These are phyloP conservation scores for Podospora pseudopauciseta DNA, from an alignment of 495 filamentous ascomycete species.

Conservation along the genomic window DNA sequence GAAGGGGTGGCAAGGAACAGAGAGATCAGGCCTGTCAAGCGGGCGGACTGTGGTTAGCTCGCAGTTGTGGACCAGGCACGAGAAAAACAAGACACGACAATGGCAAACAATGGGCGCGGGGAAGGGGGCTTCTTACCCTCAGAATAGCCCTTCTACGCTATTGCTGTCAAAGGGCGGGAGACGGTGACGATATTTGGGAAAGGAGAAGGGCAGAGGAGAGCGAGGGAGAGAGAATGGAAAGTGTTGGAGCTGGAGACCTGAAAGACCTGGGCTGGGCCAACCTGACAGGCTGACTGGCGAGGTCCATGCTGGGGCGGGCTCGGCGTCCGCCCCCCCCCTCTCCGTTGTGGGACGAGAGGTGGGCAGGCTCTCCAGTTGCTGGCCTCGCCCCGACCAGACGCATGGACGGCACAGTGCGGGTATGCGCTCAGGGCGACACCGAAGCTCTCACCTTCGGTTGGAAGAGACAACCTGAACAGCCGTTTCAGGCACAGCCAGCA, in stretches of 20 bases:
- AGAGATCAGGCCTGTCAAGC: slow-evolving; percentile 19
- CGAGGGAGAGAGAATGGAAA: slow-evolving; percentile 20
- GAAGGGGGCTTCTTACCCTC: slow-evolving; percentile 22
- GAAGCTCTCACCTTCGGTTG: not conserved
- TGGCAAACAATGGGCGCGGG: slow-evolving; percentile 2
- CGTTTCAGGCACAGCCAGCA: slow-evolving; percentile 20
- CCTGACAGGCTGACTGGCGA: slow-evolving; percentile 10
- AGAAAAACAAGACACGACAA: not conserved
- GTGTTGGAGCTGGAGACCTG: slow-evolving; percentile 10
- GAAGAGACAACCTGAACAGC: no score
- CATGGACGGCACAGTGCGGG: slow-evolving; percentile 22
- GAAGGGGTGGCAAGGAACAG: slow-evolving; percentile 18
- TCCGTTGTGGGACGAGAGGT: slow-evolving; percentile 3
- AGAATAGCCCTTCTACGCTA: slow-evolving; percentile 12
- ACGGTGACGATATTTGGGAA: slow-evolving; percentile 14
- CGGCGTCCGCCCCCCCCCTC: slow-evolving; percentile 3
- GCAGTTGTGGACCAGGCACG: slow-evolving; percentile 2
- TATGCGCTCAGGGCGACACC: not conserved
- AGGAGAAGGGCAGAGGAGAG: slow-evolving; percentile 22
- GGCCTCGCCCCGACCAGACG: slow-evolving; percentile 18
- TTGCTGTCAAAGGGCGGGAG: slow-evolving; percentile 17
- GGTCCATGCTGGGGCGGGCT: slow-evolving; percentile 6
- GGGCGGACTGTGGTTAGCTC: slow-evolving; percentile 5
- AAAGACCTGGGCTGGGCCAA: slow-evolving; percentile 6
- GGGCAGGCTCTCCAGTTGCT: slow-evolving; percentile 8